phyloP scores from a whole-genome alignment of 257 asterid species.

The Solanum piurae region DNA sequence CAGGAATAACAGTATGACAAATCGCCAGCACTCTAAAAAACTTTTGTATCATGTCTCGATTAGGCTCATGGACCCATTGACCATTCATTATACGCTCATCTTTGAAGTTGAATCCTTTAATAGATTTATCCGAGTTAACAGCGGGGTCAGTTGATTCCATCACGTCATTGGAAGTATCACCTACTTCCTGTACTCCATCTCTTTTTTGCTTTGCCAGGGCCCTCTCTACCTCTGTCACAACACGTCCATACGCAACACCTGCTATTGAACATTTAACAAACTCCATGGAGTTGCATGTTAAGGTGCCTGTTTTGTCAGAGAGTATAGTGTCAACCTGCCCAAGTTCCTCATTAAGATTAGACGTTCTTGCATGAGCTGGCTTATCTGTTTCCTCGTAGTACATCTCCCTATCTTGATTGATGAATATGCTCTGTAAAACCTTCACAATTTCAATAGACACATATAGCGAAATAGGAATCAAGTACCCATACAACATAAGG shows the following conservation, averaged over 20 bases:
- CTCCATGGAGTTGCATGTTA: conserved; percentile 95
- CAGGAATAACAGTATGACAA: conserved; percentile 97
- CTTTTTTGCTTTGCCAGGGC: conserved; percentile 60
- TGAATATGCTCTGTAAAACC: conserved; percentile 72
- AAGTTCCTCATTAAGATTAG: conserved; percentile 93
- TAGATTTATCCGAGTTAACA: conserved; percentile 19
- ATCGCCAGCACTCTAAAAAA: conserved; percentile 78
- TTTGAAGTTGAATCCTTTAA: conserved; percentile 75
- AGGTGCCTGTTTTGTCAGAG: conserved; percentile 93
- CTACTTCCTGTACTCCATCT: conserved; percentile 19
- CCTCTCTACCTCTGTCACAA: conserved; percentile 88
- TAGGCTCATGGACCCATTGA: conserved; percentile 62
- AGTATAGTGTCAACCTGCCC: conserved; percentile 85
- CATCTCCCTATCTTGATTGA: conserved; percentile 81
- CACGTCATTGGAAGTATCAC: conserved; percentile 8
- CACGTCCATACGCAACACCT: conserved; percentile 83
- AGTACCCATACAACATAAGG: conserved; percentile 85
- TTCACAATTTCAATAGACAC: conserved; percentile 97
- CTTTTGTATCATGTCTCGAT: conserved; percentile 49
- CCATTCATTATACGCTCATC: conserved; percentile 89
- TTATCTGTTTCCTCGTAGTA: conserved; percentile 64
- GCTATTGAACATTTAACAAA: conserved; percentile 84
- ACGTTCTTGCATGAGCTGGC: conserved; percentile 93
- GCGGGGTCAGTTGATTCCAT: conserved; percentile 9
- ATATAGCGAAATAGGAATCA: conserved; percentile 88